Percentiles rank a stretch among this genome's conserved stretches.
phyloP scores from a whole-genome alignment of 768 basidiomycete species.

The Lactarius sanguifluus region DNA sequence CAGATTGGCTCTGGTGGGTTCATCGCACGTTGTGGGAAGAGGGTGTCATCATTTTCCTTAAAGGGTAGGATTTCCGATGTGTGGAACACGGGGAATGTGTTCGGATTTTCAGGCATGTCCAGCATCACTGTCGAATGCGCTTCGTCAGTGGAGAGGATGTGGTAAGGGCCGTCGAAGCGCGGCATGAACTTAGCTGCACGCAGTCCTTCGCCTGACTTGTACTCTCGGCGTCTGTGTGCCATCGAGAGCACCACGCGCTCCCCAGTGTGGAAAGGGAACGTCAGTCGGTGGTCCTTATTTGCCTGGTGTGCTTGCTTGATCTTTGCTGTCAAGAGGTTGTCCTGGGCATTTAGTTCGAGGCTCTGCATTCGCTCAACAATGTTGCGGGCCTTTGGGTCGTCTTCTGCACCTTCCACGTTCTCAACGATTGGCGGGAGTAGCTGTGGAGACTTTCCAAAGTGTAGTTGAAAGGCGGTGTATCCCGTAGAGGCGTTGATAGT shows the following conservation, averaged over 20 bases:
- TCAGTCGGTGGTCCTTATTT: too few relatives aligned
- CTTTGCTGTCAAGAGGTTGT: too few relatives aligned
- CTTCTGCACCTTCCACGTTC: too few relatives aligned
- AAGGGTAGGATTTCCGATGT: not conserved
- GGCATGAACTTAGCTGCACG: not conserved
- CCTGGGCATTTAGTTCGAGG: too few relatives aligned
- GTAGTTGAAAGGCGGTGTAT: too few relatives aligned
- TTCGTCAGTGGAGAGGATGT: not conserved
- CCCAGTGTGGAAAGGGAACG: not conserved
- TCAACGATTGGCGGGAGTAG: too few relatives aligned
- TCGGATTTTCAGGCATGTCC: not conserved
- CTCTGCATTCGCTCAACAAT: too few relatives aligned
- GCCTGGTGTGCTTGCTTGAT: too few relatives aligned
- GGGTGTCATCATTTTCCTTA: not conserved
- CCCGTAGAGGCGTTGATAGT: too few relatives aligned
- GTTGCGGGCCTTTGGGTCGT: too few relatives aligned
- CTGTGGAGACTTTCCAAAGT: too few relatives aligned
- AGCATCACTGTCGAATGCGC: not conserved
- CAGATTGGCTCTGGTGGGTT: too few relatives aligned
- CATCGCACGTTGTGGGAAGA: not conserved
- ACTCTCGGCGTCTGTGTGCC: not conserved
- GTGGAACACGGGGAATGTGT: not conserved
- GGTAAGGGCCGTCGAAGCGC: not conserved
- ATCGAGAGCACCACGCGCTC: not conserved
- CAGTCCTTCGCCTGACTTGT: fast-evolving